Evolutionary conservation across 306 rosid species (phyloP).

Genomic region (Bauhinia variegata): DNA sequence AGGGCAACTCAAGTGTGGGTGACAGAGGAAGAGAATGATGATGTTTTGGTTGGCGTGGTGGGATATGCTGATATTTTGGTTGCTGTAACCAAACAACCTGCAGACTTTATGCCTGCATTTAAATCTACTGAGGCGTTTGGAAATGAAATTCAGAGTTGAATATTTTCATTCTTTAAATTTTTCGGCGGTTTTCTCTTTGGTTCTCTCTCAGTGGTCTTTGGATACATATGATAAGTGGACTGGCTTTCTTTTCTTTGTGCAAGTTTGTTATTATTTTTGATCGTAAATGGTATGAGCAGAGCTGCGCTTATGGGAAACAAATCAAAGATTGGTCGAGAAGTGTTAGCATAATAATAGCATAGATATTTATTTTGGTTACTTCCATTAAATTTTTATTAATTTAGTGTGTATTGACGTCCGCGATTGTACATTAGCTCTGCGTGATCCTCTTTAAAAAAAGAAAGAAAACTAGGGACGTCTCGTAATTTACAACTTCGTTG

Average conservation of each 20-base stretch:
- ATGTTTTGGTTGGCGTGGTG: constrained; percentile 80
- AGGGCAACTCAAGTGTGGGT: constrained; percentile 66
- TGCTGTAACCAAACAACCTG: constrained; percentile 82
- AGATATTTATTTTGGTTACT: too few relatives aligned
- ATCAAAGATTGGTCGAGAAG: too few relatives aligned
- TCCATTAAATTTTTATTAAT: too few relatives aligned
- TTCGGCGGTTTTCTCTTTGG: constrained; percentile 18
- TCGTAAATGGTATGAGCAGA: too few relatives aligned
- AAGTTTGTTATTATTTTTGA: constrained; percentile 13
- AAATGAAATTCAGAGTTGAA: constrained; percentile 58
- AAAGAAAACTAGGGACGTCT: not conserved
- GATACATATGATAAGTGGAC: constrained; percentile 13
- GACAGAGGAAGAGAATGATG: constrained; percentile 73
- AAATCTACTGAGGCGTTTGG: constrained; percentile 53
- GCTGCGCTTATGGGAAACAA: too few relatives aligned
- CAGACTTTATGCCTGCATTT: constrained; percentile 43
- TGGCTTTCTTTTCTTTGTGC: constrained; percentile 18
- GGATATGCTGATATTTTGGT: constrained; percentile 81
- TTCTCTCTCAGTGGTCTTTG: constrained; percentile 16
- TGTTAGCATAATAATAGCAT: too few relatives aligned
- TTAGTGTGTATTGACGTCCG: too few relatives aligned
- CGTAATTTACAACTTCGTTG: constrained; percentile 26
- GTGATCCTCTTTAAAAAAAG: not conserved
- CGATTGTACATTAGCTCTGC: constrained; percentile 34
- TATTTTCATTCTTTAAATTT: not conserved